Evolutionary conservation across 2,329 filamentous ascomycete genomes (phyloP).

Genomic region (Madurella fahalii): DNA sequence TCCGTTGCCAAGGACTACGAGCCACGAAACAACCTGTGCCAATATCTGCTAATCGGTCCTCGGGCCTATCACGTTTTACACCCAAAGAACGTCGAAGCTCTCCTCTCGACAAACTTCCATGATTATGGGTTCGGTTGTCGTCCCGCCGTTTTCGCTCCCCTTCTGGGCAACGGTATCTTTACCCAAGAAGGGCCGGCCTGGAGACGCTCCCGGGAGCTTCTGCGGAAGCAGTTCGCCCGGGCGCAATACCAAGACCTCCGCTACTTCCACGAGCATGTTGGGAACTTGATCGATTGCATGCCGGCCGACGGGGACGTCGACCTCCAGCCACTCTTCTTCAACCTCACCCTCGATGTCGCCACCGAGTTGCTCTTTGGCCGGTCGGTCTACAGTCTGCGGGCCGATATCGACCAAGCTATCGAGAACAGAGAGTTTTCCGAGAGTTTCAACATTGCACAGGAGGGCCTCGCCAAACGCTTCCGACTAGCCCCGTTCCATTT

Average conservation of each 20-base stretch:
- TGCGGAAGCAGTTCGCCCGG: slow-evolving; percentile 36
- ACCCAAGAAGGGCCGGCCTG: slow-evolving; percentile 36
- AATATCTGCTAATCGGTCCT: slow-evolving; percentile 29
- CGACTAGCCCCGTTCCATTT: slow-evolving; percentile 27
- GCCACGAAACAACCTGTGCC: slow-evolving; percentile 28
- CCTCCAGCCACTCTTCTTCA: slow-evolving; percentile 48
- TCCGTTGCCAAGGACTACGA: slow-evolving; percentile 30
- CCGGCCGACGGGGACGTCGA: slow-evolving; percentile 35
- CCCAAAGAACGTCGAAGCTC: neutral
- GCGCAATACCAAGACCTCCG: slow-evolving; percentile 32
- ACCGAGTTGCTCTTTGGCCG: slow-evolving; percentile 56
- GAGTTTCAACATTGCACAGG: slow-evolving; percentile 35
- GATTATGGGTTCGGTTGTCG: slow-evolving; percentile 35
- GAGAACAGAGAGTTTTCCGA: slow-evolving; percentile 17
- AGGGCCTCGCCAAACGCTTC: slow-evolving; percentile 30
- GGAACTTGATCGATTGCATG: slow-evolving; percentile 26
- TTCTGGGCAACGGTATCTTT: slow-evolving; percentile 38
- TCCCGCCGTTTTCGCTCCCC: slow-evolving; percentile 28
- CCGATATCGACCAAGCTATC: slow-evolving; percentile 17
- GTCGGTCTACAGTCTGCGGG: slow-evolving; percentile 31
- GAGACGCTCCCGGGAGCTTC: slow-evolving; percentile 35
- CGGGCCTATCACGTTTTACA: slow-evolving; percentile 28
- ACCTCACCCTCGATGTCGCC: slow-evolving; percentile 52
- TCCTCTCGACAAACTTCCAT: slow-evolving; percentile 30
- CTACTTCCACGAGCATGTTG: slow-evolving; percentile 27